These are phyloP conservation scores for Pythium monospermum DNA, from an alignment of 352 stramenopile genomes.

Conservation along the genomic window DNA sequence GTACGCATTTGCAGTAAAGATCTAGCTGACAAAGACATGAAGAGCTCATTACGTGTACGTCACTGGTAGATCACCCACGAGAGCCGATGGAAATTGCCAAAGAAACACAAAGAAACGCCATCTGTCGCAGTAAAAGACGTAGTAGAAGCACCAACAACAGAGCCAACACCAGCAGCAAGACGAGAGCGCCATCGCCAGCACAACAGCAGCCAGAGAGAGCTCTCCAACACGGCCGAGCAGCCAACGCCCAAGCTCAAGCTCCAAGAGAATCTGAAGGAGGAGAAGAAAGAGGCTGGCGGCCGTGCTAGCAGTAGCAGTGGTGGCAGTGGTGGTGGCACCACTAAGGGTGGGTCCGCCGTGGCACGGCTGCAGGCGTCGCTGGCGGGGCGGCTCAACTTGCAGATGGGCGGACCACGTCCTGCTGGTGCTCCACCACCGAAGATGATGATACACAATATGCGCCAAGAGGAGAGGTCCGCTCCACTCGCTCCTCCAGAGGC, in stretches of 20 bases:
- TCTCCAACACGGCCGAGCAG: no score
- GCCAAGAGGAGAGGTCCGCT: background rate
- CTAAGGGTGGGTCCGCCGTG: no score
- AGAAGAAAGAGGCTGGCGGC: background rate
- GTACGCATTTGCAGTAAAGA: background rate
- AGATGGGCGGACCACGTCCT: background rate
- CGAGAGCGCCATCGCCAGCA: background rate
- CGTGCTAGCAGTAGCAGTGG: conserved; percentile 14
- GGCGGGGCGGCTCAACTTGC: conserved; percentile 23
- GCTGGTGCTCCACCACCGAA: background rate
- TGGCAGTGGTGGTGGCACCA: no score
- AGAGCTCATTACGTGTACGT: no score
- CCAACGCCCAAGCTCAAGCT: background rate
- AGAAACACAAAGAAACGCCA: conserved; percentile 3
- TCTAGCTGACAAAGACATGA: background rate
- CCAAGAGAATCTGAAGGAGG: background rate
- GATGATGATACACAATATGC: background rate
- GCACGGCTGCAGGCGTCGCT: conserved; percentile 55
- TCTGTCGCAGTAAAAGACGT: background rate
- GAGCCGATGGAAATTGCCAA: conserved; percentile 56
- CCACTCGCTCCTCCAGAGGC: conserved; percentile 1
- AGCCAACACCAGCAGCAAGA: conserved; percentile 8
- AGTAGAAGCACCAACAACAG: background rate
- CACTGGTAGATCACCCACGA: conserved; percentile 38
- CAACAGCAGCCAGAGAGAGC: no score